Base-by-base conservation (phyloP, 1,284 basidiomycete genomes). In the Ganoderma leucocontextum region DNA sequence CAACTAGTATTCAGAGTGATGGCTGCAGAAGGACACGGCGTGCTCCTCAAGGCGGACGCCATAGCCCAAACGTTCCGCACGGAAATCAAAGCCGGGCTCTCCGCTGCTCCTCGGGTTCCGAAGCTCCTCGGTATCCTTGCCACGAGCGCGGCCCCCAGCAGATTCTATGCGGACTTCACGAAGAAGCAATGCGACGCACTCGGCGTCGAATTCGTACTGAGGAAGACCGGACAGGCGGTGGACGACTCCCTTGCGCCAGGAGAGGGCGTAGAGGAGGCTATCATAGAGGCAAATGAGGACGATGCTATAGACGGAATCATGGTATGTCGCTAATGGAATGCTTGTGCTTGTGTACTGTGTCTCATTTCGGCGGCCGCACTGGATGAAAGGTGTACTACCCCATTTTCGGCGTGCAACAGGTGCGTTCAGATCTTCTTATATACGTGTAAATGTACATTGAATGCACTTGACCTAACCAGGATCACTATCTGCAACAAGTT, bases 401-500 rank as follows among this genome's bases (percentile, higher is more conserved):
- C 12, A 96, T 97, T 73, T 96, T 93, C 78, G 95, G 95, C 39
- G 89, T 85, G 58, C 90, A 90, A 73, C 95, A 95, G 87, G 94
- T 93, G 73, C 68, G 88, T 79, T 22, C 9, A 39, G 9, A n/a
- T 42, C 35, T 15, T n/a, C 36, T 12, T 29, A 41, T 29, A 17
- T n/a, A 13, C 10, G 9, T 47, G 2, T 0, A 4, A 29, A 15
- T 29, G 4, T 25, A 55, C 66, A 70, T 42, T 73, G 60, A 71
- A 63, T 55, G 22, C 9, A 60, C 67, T 12, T 71, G 60, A 42
- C 61, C 60, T 19, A 5, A 78, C 2, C 33, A 98, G 91, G 97
- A 99, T 79, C 96, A 97, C 77, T 99, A 99, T 80, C 84, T 99
- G 63, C 97, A 99, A 77, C 93, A 95, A 84, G 92, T 91, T 74